These are phyloP conservation scores for Moricandia moricandioides DNA, from an alignment of 345 rosid genomes.

Conservation along the genomic window DNA sequence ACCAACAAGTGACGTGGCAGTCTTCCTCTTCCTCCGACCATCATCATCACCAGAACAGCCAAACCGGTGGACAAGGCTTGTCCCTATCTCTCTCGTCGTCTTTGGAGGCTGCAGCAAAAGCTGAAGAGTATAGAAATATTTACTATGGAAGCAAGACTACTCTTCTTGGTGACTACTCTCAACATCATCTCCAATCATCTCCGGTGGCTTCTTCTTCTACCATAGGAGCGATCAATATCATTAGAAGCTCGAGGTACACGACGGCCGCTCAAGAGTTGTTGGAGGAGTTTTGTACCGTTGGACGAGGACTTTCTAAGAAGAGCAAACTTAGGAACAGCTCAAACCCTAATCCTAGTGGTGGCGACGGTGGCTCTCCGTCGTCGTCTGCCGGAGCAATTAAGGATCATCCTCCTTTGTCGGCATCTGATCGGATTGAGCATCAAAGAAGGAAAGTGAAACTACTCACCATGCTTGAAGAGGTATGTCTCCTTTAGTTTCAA, in stretches of 20 bases:
- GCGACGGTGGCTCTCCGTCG: slow-evolving; percentile 44
- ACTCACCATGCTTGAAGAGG: slow-evolving; percentile 98
- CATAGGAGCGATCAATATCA: slow-evolving; percentile 54
- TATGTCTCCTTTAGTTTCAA: slow-evolving; percentile 45
- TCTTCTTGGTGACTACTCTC: slow-evolving; percentile 30
- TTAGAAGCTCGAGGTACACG: slow-evolving; percentile 74
- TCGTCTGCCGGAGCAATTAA: slow-evolving; percentile 40
- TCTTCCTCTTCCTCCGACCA: slow-evolving; percentile 33
- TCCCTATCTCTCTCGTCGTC: slow-evolving; percentile 81
- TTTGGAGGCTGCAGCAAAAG: slow-evolving; percentile 75
- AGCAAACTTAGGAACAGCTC: slow-evolving; percentile 42
- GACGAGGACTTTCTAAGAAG: slow-evolving; percentile 78
- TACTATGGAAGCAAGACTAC: slow-evolving; percentile 26
- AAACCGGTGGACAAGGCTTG: slow-evolving; percentile 69
- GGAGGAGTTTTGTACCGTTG: slow-evolving; percentile 93
- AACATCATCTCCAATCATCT: slow-evolving; percentile 32
- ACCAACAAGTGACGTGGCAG: slow-evolving; percentile 63
- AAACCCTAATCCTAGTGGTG: slow-evolving; percentile 58
- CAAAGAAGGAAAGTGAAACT: slow-evolving; percentile 96
- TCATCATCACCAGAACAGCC: slow-evolving; percentile 28
- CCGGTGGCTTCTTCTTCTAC: slow-evolving; percentile 42
- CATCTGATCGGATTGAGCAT: slow-evolving; percentile 87
- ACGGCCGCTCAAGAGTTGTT: slow-evolving; percentile 80
- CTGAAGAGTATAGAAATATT: slow-evolving; percentile 60
- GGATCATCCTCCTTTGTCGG: slow-evolving; percentile 63